Evolutionary conservation across 2,329 filamentous ascomycete genomes (phyloP).

Genomic region (Fusarium brachygibbosum): DNA sequence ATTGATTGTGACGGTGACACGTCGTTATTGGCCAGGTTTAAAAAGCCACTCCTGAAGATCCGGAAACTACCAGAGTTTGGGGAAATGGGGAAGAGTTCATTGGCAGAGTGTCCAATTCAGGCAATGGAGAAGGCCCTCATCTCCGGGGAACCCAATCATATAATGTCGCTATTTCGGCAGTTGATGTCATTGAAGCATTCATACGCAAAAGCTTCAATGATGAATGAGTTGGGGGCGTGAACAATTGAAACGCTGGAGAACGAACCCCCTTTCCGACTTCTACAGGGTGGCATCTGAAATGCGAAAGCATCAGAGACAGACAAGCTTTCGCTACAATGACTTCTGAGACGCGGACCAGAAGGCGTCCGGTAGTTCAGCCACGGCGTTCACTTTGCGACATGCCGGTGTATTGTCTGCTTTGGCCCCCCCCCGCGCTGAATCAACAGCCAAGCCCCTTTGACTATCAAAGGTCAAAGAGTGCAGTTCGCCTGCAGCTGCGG

Average conservation of each 20-base stretch:
- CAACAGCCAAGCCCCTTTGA: slow-evolving; percentile 12
- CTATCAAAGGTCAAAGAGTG: slow-evolving; percentile 9
- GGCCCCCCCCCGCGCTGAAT: not conserved
- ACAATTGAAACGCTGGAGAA: not conserved
- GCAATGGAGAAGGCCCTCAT: slow-evolving; percentile 18
- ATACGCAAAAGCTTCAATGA: not conserved
- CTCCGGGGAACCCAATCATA: slow-evolving; percentile 24
- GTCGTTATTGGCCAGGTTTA: slow-evolving; percentile 32
- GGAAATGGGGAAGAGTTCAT: slow-evolving; percentile 29
- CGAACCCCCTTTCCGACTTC: not conserved
- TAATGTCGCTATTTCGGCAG: slow-evolving; percentile 20
- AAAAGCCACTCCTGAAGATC: slow-evolving; percentile 47
- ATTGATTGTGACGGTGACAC: slow-evolving; percentile 3
- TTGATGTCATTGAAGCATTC: slow-evolving; percentile 23
- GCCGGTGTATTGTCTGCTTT: slow-evolving; percentile 6
- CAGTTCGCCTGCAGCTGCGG: not conserved
- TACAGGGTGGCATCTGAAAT: not conserved
- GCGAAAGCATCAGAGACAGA: slow-evolving; percentile 10
- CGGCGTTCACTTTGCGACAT: slow-evolving; percentile 36
- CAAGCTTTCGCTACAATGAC: slow-evolving; percentile 25
- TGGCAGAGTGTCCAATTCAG: slow-evolving; percentile 20
- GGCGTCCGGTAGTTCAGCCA: slow-evolving; percentile 36
- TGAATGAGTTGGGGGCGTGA: not conserved
- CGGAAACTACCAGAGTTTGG: slow-evolving; percentile 45
- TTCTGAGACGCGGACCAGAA: slow-evolving; percentile 9